Percentiles rank a stretch among this genome's conserved stretches.
Conservation (phyloP, 805 yeast genomes). For the Wickerhamomyces alni region DNA sequence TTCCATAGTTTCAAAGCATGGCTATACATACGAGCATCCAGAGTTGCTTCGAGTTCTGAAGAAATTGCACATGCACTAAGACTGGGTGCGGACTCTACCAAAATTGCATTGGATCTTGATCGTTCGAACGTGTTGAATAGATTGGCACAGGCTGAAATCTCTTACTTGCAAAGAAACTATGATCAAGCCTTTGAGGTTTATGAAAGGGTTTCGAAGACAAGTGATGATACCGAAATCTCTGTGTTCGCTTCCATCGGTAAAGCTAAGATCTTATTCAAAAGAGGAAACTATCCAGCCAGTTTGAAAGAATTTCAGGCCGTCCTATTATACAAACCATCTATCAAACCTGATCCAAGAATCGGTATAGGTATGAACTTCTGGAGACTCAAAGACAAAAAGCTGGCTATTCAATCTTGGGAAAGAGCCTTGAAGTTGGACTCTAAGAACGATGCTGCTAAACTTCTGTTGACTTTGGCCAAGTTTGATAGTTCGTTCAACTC, state of each 20-base stretch:
- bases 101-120: conserved; percentile 42
- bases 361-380: conserved; percentile 95
- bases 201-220: conserved; percentile 47
- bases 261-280: conserved; percentile 73
- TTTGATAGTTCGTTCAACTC: conserved; percentile 62
- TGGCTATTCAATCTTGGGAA: conserved; percentile 81
- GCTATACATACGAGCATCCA: conserved; percentile 52
- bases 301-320: conserved; percentile 81
- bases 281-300: conserved; percentile 67
- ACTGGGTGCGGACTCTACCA: conserved; percentile 38
- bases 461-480: conserved; percentile 60
- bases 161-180: conserved; percentile 49
- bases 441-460: conserved; percentile 49
- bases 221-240: conserved; percentile 49
- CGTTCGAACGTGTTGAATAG: conserved; percentile 42
- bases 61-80: conserved; percentile 28
- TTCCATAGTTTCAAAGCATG: conserved; percentile 66
- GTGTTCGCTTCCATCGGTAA: conserved; percentile 75
- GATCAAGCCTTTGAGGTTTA: conserved; percentile 69
- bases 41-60: conserved; percentile 17
- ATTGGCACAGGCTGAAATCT: conserved; percentile 64
- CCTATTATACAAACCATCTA: conserved; percentile 65
- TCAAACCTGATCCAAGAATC: conserved; percentile 87
- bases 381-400: conserved; percentile 70
- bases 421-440: conserved; percentile 67